Evolutionary conservation across 1,284 basidiomycete genomes (phyloP).

Genomic region (Cutaneotrichosporon mucoides): DNA sequence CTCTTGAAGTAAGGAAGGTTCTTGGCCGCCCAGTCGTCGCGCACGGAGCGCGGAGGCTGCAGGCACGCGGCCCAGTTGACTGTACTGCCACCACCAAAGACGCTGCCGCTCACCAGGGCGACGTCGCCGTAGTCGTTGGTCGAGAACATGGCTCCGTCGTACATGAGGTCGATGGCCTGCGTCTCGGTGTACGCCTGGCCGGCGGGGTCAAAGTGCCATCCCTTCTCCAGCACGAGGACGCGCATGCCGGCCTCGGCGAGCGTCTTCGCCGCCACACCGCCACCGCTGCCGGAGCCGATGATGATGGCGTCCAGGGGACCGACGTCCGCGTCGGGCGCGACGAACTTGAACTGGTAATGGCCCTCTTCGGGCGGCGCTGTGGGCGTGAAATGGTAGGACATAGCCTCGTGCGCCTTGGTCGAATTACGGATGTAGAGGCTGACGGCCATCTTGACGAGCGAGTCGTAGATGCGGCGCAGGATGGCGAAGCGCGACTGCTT

Average conservation of each 20-base stretch:
- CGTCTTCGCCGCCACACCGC: conserved; percentile 45
- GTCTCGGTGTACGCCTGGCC: conserved; percentile 32
- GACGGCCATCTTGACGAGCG: conserved; percentile 12
- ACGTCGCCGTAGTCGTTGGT: conserved; percentile 47
- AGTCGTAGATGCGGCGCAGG: conserved; percentile 14
- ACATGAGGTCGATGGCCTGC: conserved; percentile 45
- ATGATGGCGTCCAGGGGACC: conserved; percentile 24
- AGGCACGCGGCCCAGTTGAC: conserved; percentile 54
- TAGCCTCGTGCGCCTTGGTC: conserved; percentile 6
- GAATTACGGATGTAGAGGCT: conserved; percentile 14
- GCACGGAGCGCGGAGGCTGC: conserved; percentile 13
- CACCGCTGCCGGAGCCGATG: conserved; percentile 52
- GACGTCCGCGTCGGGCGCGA: background rate
- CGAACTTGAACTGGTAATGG: conserved; percentile 7
- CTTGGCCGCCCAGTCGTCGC: conserved; percentile 10
- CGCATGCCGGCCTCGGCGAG: conserved; percentile 41
- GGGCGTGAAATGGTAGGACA: conserved; percentile 4
- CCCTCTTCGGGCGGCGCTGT: background rate
- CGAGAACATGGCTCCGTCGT: conserved; percentile 47
- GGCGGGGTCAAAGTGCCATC: conserved; percentile 45
- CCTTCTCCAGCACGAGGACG: conserved; percentile 52
- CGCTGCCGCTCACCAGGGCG: conserved; percentile 48
- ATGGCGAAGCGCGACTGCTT: conserved; percentile 7
- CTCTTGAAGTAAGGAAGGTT: conserved; percentile 13
- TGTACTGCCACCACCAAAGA: conserved; percentile 52